Conservation (phyloP, 1,284 basidiomycete species). For the Coniferiporia sulphurascens region DNA sequence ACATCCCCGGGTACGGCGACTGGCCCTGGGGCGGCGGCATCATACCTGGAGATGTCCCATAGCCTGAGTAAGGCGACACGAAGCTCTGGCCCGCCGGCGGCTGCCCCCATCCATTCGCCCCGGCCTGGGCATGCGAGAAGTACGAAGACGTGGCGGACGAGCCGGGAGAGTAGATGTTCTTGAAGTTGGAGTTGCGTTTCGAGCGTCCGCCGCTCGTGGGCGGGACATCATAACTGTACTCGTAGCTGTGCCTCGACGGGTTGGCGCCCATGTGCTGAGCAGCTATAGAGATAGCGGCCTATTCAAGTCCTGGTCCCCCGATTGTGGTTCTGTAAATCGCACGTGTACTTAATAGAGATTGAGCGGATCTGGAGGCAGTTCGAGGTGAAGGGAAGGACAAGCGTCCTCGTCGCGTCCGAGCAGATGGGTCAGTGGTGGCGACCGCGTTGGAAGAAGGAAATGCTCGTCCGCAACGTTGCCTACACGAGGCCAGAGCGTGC, state of each 20-base stretch:
- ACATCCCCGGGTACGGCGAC: conserved; percentile 7
- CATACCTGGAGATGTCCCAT: not conserved
- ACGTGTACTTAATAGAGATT: not conserved
- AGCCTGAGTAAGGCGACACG: not conserved
- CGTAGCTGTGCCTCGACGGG: conserved; percentile 10
- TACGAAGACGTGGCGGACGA: not conserved
- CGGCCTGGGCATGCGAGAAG: not conserved
- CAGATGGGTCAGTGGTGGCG: not conserved
- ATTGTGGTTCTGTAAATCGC: not conserved
- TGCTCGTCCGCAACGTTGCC: not conserved
- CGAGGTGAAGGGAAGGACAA: too few relatives aligned
- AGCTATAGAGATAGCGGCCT: not conserved
- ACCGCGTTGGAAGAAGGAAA: not conserved
- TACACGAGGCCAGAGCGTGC: conserved; percentile 7
- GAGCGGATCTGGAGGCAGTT: too few relatives aligned
- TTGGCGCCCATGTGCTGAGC: conserved; percentile 13
- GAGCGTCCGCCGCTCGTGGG: not conserved
- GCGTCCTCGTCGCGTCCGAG: too few relatives aligned
- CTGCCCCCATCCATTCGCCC: not conserved
- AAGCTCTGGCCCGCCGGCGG: not conserved
- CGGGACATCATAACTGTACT: conserved; percentile 8
- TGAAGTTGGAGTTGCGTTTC: too few relatives aligned
- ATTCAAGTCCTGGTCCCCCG: not conserved
- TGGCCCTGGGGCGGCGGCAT: not conserved
- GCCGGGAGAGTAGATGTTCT: not conserved